A percentile compares a stretch with the other conserved stretches of the same genome.
These are phyloP conservation scores for Cladosporium sp. DNA, from an alignment of 2,329 filamentous ascomycete genomes.

Conservation along the genomic window DNA sequence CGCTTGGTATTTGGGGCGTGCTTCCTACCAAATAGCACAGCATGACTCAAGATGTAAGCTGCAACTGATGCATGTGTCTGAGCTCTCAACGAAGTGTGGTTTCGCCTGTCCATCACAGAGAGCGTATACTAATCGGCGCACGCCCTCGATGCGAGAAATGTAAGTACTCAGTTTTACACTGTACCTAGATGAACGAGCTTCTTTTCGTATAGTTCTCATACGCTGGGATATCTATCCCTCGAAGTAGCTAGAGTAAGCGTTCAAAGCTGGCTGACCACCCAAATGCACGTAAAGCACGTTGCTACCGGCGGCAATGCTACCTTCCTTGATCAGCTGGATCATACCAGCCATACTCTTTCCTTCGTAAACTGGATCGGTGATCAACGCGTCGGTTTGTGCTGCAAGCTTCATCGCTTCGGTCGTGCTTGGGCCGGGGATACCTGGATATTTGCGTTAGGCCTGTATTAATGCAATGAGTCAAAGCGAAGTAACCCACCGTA, in stretches of 20 bases:
- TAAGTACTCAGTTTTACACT: not conserved
- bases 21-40: not conserved
- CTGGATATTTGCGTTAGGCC: not conserved
- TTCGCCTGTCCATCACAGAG: not conserved
- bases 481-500: slow-evolving; percentile 48
- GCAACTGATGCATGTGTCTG: not conserved
- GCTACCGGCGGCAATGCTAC: slow-evolving; percentile 59
- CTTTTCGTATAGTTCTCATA: not conserved
- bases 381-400: slow-evolving; percentile 68
- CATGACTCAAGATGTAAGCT: not conserved
- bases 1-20: slow-evolving; percentile 49
- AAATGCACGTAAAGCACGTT: slow-evolving; percentile 72
- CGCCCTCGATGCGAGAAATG: not conserved
- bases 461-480: too few relatives aligned
- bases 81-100: not conserved
- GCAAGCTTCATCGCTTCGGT: slow-evolving; percentile 69
- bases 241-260: slow-evolving; percentile 55
- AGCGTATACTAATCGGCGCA: not conserved
- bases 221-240: slow-evolving; percentile 18
- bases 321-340: slow-evolving; percentile 66
- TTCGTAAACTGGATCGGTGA: slow-evolving; percentile 75
- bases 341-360: slow-evolving; percentile 73
- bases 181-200: not conserved
- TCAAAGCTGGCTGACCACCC: slow-evolving; percentile 68
- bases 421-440: slow-evolving; percentile 65